Conservation (phyloP, 495 filamentous ascomycete species). For the Penicillium daleae region DNA sequence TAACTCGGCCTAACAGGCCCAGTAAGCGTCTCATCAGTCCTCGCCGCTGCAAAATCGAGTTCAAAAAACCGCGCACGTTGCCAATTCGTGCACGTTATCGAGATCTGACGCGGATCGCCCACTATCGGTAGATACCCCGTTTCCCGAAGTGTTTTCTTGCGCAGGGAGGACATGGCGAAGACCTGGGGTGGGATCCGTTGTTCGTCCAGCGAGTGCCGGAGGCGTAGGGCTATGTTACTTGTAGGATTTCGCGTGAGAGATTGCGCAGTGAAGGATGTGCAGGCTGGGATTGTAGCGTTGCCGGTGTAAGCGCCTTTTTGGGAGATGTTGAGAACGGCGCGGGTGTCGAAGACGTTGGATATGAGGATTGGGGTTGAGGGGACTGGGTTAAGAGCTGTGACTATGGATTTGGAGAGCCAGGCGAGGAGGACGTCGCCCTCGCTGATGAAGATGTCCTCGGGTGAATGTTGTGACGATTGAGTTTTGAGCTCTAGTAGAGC, state of each 20-base stretch:
- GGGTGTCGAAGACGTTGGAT: constrained; percentile 4
- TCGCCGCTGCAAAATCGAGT: constrained; percentile 4
- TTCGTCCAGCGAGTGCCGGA: neutral
- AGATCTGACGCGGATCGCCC: neutral
- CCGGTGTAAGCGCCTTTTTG: neutral
- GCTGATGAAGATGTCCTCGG: neutral
- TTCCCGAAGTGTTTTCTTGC: neutral
- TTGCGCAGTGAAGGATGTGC: neutral
- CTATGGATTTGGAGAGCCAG: neutral
- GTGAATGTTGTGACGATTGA: neutral
- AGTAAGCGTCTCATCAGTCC: neutral
- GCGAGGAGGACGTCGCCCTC: constrained; percentile 1
- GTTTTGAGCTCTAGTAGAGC: neutral
- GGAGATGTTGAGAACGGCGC: neutral
- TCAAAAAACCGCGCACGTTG: constrained; percentile 2
- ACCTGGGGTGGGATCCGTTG: neutral
- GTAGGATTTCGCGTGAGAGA: neutral
- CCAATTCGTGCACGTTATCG: constrained; percentile 3
- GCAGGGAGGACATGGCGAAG: neutral
- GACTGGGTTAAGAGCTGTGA: neutral
- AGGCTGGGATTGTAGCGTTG: neutral
- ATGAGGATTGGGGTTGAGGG: neutral
- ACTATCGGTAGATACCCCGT: neutral
- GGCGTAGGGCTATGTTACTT: neutral
- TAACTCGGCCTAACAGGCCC: neutral